phyloP scores from a whole-genome alignment of 768 basidiomycete genomes.

The Chalciporus piperatus region DNA sequence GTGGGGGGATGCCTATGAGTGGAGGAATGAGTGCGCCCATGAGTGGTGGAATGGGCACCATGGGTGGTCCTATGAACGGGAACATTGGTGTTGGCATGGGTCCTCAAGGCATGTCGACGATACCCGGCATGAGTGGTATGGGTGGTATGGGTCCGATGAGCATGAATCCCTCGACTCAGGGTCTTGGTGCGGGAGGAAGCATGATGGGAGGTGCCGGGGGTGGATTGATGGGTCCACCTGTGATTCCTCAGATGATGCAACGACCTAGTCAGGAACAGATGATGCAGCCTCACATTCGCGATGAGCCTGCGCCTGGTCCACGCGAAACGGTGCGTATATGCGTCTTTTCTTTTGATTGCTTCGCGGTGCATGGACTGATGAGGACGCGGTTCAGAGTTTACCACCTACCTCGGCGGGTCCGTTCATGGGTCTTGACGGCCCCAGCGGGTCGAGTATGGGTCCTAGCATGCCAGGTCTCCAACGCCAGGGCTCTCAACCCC shows the following conservation, averaged over 20 bases:
- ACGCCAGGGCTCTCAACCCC: conserved; percentile 26
- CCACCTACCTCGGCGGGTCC: conserved; percentile 20
- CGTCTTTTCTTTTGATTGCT: neutral
- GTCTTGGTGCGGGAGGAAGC: conserved; percentile 20
- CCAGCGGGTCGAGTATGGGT: conserved; percentile 7
- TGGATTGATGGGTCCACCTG: conserved; percentile 41
- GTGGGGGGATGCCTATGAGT: conserved; percentile 12
- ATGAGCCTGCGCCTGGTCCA: conserved; percentile 20
- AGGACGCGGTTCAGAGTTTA: conserved; percentile 16
- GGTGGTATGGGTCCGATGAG: conserved; percentile 21
- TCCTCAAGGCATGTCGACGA: conserved; percentile 12
- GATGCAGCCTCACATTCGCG: conserved; percentile 27
- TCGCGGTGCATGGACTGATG: conserved; percentile 1
- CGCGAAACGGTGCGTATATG: conserved; percentile 24
- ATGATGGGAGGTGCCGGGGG: conserved; percentile 30
- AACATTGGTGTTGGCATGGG: conserved; percentile 16
- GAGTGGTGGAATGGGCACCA: conserved; percentile 4
- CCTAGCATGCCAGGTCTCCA: conserved; percentile 10
- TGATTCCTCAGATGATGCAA: conserved; percentile 27
- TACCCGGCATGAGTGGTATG: conserved; percentile 15
- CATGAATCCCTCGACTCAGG: conserved; percentile 13
- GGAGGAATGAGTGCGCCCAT: conserved; percentile 14
- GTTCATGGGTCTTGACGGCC: conserved; percentile 23
- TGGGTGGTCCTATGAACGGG: conserved; percentile 16
- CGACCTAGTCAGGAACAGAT: conserved; percentile 23